Evolutionary conservation across 164 flowering plant species (phyloP).

Genomic region (Stephania japonica): DNA sequence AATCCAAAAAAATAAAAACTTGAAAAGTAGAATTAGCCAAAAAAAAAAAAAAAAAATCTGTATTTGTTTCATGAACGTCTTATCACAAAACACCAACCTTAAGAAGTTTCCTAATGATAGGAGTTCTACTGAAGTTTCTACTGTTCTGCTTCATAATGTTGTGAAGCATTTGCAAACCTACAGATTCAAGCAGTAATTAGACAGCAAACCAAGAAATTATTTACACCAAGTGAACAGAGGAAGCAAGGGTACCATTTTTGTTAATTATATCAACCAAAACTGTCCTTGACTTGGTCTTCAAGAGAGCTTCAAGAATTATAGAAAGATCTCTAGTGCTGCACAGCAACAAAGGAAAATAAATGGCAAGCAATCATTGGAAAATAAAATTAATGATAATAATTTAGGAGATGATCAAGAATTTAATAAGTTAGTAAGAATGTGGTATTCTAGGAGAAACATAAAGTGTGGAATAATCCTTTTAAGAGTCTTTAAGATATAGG

Average conservation of each 20-base stretch:
- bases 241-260: conserved; percentile 65
- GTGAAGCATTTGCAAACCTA: conserved; percentile 91
- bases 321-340: conserved; percentile 92
- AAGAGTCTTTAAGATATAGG: no score
- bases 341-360: conserved; percentile 13
- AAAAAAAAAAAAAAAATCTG: no score
- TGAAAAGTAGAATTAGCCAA: no score
- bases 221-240: background rate
- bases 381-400: background rate
- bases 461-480: no score
- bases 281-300: conserved; percentile 75
- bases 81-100: conserved; percentile 43
- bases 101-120: conserved; percentile 88
- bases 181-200: conserved; percentile 11
- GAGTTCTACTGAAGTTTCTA: conserved; percentile 65
- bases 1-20: no score
- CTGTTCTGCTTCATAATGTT: conserved; percentile 84
- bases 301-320: conserved; percentile 90
- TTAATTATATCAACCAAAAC: conserved; percentile 78
- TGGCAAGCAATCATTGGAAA: background rate
- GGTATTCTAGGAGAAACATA: conserved; percentile 1
- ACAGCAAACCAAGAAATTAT: background rate
- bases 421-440: background rate
- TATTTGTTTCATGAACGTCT: no score
- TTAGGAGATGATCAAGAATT: background rate